Evolutionary conservation across 2,329 filamentous ascomycete species (phyloP).

Genomic region (Talaromyces sp.): DNA sequence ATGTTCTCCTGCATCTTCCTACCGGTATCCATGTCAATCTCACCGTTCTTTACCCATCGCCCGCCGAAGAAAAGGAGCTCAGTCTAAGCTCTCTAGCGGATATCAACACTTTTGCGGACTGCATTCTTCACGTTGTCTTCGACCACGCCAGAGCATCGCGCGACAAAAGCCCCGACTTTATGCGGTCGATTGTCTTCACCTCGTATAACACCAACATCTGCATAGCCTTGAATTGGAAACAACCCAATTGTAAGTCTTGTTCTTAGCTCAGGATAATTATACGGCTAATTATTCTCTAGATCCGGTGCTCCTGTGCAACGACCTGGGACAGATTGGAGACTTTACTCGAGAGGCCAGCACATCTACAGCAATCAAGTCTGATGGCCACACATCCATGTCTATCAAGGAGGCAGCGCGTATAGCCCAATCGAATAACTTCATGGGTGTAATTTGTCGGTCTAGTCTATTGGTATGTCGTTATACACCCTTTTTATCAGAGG

Average conservation of each 20-base stretch:
- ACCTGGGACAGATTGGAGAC: conserved; percentile 62
- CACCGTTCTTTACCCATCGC: conserved; percentile 82
- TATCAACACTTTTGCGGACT: conserved; percentile 82
- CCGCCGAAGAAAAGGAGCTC: conserved; percentile 66
- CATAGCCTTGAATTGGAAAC: conserved; percentile 97
- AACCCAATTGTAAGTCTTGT: conserved; percentile 73
- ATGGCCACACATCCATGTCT: conserved; percentile 71
- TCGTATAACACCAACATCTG: conserved; percentile 89
- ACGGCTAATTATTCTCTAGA: conserved; percentile 45
- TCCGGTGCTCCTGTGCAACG: conserved; percentile 91
- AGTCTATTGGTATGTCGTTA: conserved; percentile 63
- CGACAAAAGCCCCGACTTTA: conserved; percentile 64
- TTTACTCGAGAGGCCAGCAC: conserved; percentile 36
- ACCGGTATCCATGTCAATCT: conserved; percentile 81
- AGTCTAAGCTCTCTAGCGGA: conserved; percentile 73
- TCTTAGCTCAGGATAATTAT: neutral
- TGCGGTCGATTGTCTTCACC: conserved; percentile 88
- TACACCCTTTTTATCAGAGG: neutral
- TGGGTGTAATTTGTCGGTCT: conserved; percentile 91
- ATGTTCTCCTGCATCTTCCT: conserved; percentile 72
- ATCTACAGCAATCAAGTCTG: conserved; percentile 51
- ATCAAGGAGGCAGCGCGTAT: conserved; percentile 94
- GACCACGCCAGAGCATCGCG: conserved; percentile 75
- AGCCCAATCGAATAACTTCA: conserved; percentile 94
- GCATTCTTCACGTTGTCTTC: conserved; percentile 80